Conservation (phyloP, 1,139 yeast species). For the Yamadazyma buinensis region DNA sequence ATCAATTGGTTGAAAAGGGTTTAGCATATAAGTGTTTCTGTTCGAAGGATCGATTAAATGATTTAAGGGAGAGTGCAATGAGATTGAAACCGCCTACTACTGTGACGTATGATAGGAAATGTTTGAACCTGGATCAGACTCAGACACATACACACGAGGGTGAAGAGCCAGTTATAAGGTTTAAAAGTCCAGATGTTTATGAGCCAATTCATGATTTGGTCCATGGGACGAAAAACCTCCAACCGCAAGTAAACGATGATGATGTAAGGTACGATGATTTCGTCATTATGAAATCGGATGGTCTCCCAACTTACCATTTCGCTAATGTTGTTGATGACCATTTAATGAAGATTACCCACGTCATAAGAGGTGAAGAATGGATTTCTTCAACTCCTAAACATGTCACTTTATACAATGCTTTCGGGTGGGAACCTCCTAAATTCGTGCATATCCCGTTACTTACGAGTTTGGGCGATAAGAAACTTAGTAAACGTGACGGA, state of each 20-base stretch:
- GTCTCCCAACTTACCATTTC: conserved; percentile 92
- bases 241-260: conserved; percentile 67
- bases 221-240: conserved; percentile 73
- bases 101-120: conserved; percentile 86
- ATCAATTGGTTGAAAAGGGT: conserved; percentile 56
- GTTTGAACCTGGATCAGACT: conserved; percentile 36
- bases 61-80: conserved; percentile 69
- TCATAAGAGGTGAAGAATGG: conserved; percentile 98
- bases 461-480: conserved; percentile 72
- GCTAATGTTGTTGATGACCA: conserved; percentile 97
- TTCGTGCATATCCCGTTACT: conserved; percentile 88
- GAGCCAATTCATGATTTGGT: conserved; percentile 67
- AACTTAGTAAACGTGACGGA: conserved; percentile 81
- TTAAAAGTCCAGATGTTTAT: conserved; percentile 67
- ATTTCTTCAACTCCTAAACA: conserved; percentile 94
- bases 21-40: conserved; percentile 86
- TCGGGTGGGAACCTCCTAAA: conserved; percentile 81
- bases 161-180: conserved; percentile 47
- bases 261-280: conserved; percentile 89
- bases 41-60: conserved; percentile 69
- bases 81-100: conserved; percentile 81
- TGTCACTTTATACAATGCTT: conserved; percentile 77
- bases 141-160: conserved; percentile 3
- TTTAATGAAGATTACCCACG: conserved; percentile 88
- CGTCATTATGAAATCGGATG: conserved; percentile 83